A percentile compares a stretch with the other conserved stretches of the same genome.
Conservation (phyloP, 2,329 filamentous ascomycete species). For the Apiospora arundinis region DNA sequence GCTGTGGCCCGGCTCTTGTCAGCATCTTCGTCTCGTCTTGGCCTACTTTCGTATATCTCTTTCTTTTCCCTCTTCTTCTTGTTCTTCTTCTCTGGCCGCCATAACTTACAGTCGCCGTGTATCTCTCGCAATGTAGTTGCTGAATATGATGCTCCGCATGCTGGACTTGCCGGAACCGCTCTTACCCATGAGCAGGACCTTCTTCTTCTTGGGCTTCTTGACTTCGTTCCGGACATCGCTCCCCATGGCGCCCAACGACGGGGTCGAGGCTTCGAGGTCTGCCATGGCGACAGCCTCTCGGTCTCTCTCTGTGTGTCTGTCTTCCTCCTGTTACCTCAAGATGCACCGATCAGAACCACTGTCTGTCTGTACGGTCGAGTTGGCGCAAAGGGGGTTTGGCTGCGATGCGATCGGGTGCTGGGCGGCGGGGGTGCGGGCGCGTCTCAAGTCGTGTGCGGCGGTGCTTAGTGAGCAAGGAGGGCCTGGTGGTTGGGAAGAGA, state of each 20-base stretch:
- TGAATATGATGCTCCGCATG: slow-evolving; percentile 99
- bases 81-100: not conserved
- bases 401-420: not conserved
- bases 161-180: slow-evolving; percentile 97
- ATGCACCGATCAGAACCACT: not conserved
- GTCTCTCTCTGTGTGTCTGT: not conserved
- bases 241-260: slow-evolving; percentile 31
- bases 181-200: slow-evolving; percentile 91
- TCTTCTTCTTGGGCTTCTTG: slow-evolving; percentile 81
- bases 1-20: slow-evolving; percentile 39
- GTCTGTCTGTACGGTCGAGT: not conserved
- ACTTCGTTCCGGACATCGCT: slow-evolving; percentile 54
- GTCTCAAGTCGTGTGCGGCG: not conserved
- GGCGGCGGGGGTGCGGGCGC: not conserved
- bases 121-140: slow-evolving; percentile 97
- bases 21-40: not conserved
- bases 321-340: not conserved
- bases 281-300: slow-evolving; percentile 32
- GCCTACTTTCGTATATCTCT: too few relatives aligned
- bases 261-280: slow-evolving; percentile 36
- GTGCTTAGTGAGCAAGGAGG: not conserved
- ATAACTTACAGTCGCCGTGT: slow-evolving; percentile 76
- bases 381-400: not conserved
- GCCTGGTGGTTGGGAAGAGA: not conserved
- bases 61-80: not conserved